Conservation (phyloP, 768 basidiomycete species). For the Serendipita sp. region DNA sequence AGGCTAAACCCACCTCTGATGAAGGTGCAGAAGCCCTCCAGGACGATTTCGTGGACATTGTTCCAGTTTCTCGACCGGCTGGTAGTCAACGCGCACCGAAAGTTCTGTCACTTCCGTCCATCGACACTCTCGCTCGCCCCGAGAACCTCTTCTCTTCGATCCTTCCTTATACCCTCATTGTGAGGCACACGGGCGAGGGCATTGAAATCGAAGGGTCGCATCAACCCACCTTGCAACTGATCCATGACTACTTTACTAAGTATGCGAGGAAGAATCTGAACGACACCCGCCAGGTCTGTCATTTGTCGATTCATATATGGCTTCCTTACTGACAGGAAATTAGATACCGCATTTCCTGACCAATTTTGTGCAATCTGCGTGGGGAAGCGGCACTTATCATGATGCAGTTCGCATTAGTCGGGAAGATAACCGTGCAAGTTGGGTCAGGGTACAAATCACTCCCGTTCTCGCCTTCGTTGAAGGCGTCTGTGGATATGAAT, state of each 20-base stretch:
- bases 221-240: not conserved
- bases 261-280: constrained; percentile 3
- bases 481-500: constrained; percentile 3
- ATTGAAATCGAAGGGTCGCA: constrained; percentile 1
- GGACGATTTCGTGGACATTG: not conserved
- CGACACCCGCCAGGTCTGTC: not conserved
- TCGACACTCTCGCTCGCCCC: not conserved
- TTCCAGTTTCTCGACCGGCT: not conserved
- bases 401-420: not conserved
- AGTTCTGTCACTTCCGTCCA: not conserved
- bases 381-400: constrained; percentile 1
- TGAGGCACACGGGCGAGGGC: not conserved
- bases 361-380: not conserved
- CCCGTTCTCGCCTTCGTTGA: constrained; percentile 3
- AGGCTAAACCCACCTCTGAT: not conserved
- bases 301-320: too few species aligned
- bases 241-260: not conserved
- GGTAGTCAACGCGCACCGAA: not conserved
- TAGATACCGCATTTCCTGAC: not conserved
- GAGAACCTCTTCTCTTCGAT: not conserved
- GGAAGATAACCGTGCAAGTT: not conserved
- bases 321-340: too few species aligned
- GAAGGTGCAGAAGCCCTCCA: not conserved
- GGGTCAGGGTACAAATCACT: not conserved
- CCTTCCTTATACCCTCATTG: not conserved